phyloP scores from a whole-genome alignment of 1,139 yeast species.

The Kluyveromyces marxianus region DNA sequence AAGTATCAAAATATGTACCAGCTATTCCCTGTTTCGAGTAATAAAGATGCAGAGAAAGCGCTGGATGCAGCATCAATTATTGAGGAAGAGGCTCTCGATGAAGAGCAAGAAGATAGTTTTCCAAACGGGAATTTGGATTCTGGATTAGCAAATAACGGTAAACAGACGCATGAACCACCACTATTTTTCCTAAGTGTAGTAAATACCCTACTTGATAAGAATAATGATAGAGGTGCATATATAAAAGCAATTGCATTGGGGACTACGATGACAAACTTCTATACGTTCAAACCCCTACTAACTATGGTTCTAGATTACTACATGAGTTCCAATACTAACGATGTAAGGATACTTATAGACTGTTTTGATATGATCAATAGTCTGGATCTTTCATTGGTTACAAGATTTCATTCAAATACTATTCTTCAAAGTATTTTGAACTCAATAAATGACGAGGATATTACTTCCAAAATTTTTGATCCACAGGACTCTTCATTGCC shows the following conservation, averaged over 20 bases:
- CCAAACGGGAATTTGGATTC: not conserved
- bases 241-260: slow-evolving; percentile 34
- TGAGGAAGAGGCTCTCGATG: slow-evolving; percentile 8
- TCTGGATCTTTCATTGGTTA: slow-evolving; percentile 18
- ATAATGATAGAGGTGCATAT: slow-evolving; percentile 24
- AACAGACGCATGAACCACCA: slow-evolving; percentile 7
- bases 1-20: slow-evolving; percentile 15
- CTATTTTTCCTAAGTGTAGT: slow-evolving; percentile 23
- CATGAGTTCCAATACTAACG: slow-evolving; percentile 28
- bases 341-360: slow-evolving; percentile 14
- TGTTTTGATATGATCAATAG: slow-evolving; percentile 23
- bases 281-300: slow-evolving; percentile 33
- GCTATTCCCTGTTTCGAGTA: slow-evolving; percentile 15
- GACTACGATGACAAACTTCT: slow-evolving; percentile 43
- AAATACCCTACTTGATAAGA: slow-evolving; percentile 19
- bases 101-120: slow-evolving; percentile 6
- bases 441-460: slow-evolving; percentile 16
- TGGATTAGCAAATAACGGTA: not conserved
- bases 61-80: not conserved
- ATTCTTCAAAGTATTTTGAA: slow-evolving; percentile 17
- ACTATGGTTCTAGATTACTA: slow-evolving; percentile 42
- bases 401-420: slow-evolving; percentile 12
- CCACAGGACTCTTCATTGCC: slow-evolving; percentile 8
- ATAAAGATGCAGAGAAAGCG: not conserved
- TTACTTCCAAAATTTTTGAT: slow-evolving; percentile 13